Evolutionary conservation across 371 early-diverging fungal species (phyloP).

Genomic region (Mortierella sp.): DNA sequence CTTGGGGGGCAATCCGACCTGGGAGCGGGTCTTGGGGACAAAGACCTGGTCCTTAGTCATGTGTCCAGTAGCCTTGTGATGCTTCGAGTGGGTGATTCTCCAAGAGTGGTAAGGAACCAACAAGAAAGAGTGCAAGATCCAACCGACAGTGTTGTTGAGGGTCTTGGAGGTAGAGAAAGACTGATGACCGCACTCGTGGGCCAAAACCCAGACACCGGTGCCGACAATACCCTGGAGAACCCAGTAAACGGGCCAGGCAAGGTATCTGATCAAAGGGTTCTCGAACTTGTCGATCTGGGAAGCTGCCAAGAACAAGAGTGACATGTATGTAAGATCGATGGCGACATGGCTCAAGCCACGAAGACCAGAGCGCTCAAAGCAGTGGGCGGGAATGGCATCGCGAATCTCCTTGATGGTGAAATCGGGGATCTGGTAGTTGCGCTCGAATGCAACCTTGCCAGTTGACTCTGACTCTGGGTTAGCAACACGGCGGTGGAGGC

Average conservation of each 20-base stretch:
- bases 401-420: constrained; percentile 91
- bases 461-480: constrained; percentile 10
- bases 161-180: constrained; percentile 82
- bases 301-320: constrained; percentile 73
- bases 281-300: constrained; percentile 73
- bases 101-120: constrained; percentile 90
- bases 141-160: constrained; percentile 86
- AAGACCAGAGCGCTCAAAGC: constrained; percentile 84
- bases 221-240: constrained; percentile 81
- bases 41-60: constrained; percentile 92
- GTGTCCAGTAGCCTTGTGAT: constrained; percentile 88
- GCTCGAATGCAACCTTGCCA: constrained; percentile 52
- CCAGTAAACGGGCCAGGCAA: constrained; percentile 87
- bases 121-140: constrained; percentile 83
- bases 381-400: constrained; percentile 87
- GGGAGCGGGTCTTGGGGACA: constrained; percentile 78
- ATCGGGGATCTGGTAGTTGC: constrained; percentile 72
- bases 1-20: constrained; percentile 62
- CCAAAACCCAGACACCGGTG: constrained; percentile 92
- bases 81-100: constrained; percentile 81
- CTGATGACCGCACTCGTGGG: constrained; percentile 91
- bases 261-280: constrained; percentile 59
- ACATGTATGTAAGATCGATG: constrained; percentile 75
- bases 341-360: constrained; percentile 78
- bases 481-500: constrained; percentile 44